A percentile compares a stretch with the other conserved stretches of the same genome.
phyloP scores from a whole-genome alignment of 2,329 filamentous ascomycete genomes.

The Chaetomiaceae sp. region DNA sequence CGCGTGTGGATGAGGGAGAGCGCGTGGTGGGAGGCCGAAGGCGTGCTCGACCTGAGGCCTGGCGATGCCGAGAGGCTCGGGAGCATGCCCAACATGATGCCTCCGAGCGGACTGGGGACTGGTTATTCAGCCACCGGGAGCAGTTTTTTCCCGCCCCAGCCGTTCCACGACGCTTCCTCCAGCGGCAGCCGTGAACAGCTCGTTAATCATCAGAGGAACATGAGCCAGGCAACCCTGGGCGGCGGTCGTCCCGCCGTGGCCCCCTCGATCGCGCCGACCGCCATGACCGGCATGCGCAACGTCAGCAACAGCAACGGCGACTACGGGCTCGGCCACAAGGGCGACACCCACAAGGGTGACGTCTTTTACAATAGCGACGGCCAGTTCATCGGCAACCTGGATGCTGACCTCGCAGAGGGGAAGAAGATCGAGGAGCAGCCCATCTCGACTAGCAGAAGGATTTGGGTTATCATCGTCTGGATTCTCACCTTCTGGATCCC shows the following conservation, averaged over 20 bases:
- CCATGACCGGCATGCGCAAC: slow-evolving; percentile 48
- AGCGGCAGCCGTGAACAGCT: slow-evolving; percentile 71
- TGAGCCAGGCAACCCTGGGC: slow-evolving; percentile 49
- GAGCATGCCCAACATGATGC: slow-evolving; percentile 33
- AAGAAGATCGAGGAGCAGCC: slow-evolving; percentile 70
- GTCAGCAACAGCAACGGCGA: slow-evolving; percentile 61
- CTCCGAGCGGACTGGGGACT: slow-evolving; percentile 60
- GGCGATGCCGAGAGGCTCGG: slow-evolving; percentile 41
- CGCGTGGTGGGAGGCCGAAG: slow-evolving; percentile 97
- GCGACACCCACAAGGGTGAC: slow-evolving; percentile 70
- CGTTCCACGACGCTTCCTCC: slow-evolving; percentile 55
- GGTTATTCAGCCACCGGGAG: slow-evolving; percentile 64
- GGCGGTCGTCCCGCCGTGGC: slow-evolving; percentile 38
- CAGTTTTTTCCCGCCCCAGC: slow-evolving; percentile 65
- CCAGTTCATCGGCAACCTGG: slow-evolving; percentile 63
- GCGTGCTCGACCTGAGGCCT: slow-evolving; percentile 85
- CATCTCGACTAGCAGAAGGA: slow-evolving; percentile 59
- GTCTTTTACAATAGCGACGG: slow-evolving; percentile 70
- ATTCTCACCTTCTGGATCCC: slow-evolving; percentile 90
- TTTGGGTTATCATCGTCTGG: slow-evolving; percentile 84
- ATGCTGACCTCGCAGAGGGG: slow-evolving; percentile 72
- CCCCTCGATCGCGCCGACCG: slow-evolving; percentile 56
- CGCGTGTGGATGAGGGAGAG: slow-evolving; percentile 92
- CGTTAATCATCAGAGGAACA: slow-evolving; percentile 51
- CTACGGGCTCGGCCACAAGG: slow-evolving; percentile 83